phyloP scores from a whole-genome alignment of 2,329 filamentous ascomycete genomes.

The Colletotrichum sp. region DNA sequence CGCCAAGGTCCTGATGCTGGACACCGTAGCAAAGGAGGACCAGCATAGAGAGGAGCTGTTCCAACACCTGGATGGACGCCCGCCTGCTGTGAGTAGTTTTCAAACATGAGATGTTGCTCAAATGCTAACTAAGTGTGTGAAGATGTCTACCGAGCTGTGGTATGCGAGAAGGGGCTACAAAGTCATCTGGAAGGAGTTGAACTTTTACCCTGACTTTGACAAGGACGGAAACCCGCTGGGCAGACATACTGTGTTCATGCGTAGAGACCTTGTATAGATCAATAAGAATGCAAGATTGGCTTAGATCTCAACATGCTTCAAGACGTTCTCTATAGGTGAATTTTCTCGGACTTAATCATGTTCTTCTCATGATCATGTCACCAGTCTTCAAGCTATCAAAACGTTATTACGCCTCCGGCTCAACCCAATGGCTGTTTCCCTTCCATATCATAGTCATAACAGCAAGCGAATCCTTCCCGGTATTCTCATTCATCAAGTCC shows the following conservation, averaged over 20 bases:
- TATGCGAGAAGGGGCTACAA: conserved; percentile 30
- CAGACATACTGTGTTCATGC: conserved; percentile 3
- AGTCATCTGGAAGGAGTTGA: conserved; percentile 23
- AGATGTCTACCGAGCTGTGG: conserved; percentile 34
- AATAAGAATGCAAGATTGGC: too few species aligned
- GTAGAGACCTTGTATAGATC: background rate
- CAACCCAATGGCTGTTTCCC: conserved; percentile 6
- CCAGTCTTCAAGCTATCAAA: background rate
- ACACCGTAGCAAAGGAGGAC: conserved; percentile 29
- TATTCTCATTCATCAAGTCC: conserved; percentile 25
- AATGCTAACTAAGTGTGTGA: background rate
- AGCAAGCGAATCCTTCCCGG: conserved; percentile 6
- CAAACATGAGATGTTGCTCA: fast-evolving
- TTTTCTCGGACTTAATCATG: background rate
- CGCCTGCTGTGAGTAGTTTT: background rate
- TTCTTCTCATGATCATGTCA: fast-evolving
- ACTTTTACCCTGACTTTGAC: conserved; percentile 20
- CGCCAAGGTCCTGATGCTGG: conserved; percentile 28
- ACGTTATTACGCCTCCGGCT: background rate
- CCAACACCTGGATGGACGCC: background rate
- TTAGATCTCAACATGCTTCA: fast-evolving
- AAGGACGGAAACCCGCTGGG: background rate
- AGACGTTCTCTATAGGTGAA: fast-evolving
- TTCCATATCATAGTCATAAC: conserved; percentile 26
- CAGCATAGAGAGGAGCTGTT: background rate